Conservation (phyloP, 2,329 filamentous ascomycete genomes). For the Fusarium palustre region DNA sequence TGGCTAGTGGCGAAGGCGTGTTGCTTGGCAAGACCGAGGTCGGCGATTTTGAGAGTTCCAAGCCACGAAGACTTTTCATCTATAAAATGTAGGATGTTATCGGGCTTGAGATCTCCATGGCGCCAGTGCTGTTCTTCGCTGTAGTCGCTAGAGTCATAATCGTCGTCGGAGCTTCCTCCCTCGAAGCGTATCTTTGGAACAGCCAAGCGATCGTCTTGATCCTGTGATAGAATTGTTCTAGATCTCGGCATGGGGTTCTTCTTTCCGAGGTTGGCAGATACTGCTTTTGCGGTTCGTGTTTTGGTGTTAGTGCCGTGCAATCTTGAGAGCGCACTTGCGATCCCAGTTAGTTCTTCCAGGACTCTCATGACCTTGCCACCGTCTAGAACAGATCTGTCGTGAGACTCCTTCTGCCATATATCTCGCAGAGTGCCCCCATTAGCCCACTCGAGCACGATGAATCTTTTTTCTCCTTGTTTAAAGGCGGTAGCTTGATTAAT, state of each 20-base stretch:
- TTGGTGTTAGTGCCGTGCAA: constrained; percentile 11
- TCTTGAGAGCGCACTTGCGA: constrained; percentile 18
- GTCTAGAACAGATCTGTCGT: background rate
- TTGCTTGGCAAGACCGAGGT: constrained; percentile 30
- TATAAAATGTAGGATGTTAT: constrained; percentile 29
- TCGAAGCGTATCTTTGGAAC: background rate
- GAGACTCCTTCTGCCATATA: constrained; percentile 5
- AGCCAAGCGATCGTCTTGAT: background rate
- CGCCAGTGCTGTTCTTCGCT: constrained; percentile 17
- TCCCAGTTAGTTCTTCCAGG: constrained; percentile 21
- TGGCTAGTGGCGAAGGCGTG: constrained; percentile 13
- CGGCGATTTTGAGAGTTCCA: constrained; percentile 30
- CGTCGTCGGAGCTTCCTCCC: background rate
- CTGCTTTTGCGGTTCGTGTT: background rate
- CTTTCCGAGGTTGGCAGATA: background rate
- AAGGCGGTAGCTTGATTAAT: constrained; percentile 24
- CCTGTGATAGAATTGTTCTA: background rate
- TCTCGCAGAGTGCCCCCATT: constrained; percentile 29
- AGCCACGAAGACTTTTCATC: background rate
- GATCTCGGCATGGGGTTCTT: background rate
- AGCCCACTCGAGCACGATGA: constrained; percentile 35
- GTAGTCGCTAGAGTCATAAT: background rate
- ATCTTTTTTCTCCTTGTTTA: background rate
- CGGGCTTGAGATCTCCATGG: constrained; percentile 35
- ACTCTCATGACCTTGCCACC: constrained; percentile 7